Evolutionary conservation across 176 grass and related monocot species (phyloP).

Genomic region (Oryza coarctata): DNA sequence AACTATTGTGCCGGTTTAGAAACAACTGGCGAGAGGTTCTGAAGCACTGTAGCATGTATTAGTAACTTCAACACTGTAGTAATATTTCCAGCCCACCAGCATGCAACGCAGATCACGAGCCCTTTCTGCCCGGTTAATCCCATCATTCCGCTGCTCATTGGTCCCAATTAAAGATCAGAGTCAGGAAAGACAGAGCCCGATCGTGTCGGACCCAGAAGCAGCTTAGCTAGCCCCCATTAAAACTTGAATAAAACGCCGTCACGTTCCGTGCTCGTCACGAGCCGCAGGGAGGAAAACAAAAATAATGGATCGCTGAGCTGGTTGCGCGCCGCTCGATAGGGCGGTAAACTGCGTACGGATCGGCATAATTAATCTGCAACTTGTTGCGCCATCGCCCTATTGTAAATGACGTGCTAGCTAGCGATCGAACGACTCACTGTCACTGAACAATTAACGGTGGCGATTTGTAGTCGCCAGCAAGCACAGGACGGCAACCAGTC

Average conservation of each 20-base stretch:
- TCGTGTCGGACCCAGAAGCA: neutral
- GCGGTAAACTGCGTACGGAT: neutral
- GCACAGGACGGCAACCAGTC: neutral
- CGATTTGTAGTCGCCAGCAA: neutral
- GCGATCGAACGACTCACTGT: too few relatives aligned
- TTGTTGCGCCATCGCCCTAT: neutral
- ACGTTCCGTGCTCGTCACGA: neutral
- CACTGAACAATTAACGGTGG: too few relatives aligned
- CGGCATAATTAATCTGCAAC: neutral
- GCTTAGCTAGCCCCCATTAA: neutral
- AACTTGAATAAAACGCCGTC: neutral
- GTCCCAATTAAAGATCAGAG: slow-evolving; percentile 18
- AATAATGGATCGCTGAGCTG: neutral
- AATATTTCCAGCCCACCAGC: neutral
- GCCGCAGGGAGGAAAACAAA: neutral
- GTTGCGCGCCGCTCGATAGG: neutral
- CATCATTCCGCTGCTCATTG: slow-evolving; percentile 35
- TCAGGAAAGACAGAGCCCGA: neutral
- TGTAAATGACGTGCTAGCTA: neutral
- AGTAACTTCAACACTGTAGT: neutral
- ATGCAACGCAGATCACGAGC: slow-evolving; percentile 16
- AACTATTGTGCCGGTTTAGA: neutral
- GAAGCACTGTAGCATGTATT: too few relatives aligned
- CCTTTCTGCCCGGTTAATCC: slow-evolving; percentile 42
- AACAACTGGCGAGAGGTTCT: neutral